Conservation (phyloP, 2,329 filamentous ascomycete genomes). For the Xylaria polymorpha region DNA sequence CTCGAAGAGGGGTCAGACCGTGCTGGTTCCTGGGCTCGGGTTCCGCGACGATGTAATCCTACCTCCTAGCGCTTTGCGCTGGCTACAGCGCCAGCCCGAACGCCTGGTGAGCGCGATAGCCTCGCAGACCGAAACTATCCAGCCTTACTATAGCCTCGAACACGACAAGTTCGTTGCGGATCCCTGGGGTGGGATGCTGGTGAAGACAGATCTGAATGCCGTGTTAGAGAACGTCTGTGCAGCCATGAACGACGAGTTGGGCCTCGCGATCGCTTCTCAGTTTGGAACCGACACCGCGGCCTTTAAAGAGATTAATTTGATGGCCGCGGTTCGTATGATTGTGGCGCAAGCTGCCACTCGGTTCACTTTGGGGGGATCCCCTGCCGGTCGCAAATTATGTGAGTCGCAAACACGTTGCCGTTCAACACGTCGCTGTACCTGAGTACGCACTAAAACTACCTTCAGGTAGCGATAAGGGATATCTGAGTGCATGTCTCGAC, state of each 20-base stretch:
- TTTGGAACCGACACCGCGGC: slow-evolving; percentile 51
- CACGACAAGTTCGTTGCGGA: slow-evolving; percentile 44
- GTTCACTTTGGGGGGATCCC: slow-evolving; percentile 44
- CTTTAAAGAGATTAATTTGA: slow-evolving; percentile 52
- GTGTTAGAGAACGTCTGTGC: slow-evolving; percentile 51
- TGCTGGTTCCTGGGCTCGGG: slow-evolving; percentile 56
- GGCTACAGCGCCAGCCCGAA: slow-evolving; percentile 56
- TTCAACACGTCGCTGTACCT: background rate
- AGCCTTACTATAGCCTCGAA: slow-evolving; percentile 54
- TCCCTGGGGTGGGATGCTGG: slow-evolving; percentile 45
- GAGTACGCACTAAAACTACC: slow-evolving; percentile 6
- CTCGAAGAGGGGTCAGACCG: slow-evolving; percentile 55
- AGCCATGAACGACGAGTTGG: slow-evolving; percentile 52
- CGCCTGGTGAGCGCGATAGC: slow-evolving; percentile 49
- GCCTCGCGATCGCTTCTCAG: slow-evolving; percentile 50
- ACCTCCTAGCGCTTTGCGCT: slow-evolving; percentile 55
- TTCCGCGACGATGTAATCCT: slow-evolving; percentile 57
- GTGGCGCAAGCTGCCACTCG: slow-evolving; percentile 45
- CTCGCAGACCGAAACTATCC: slow-evolving; percentile 55
- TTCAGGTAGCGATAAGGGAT: slow-evolving; percentile 49
- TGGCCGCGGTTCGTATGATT: slow-evolving; percentile 45
- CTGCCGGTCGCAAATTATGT: slow-evolving; percentile 49
- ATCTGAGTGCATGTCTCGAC: slow-evolving; percentile 33
- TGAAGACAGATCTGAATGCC: slow-evolving; percentile 53
- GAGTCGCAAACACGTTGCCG: slow-evolving; percentile 26